phyloP scores from a whole-genome alignment of 176 grass and related monocot genomes.

The Oryza glaberrima region DNA sequence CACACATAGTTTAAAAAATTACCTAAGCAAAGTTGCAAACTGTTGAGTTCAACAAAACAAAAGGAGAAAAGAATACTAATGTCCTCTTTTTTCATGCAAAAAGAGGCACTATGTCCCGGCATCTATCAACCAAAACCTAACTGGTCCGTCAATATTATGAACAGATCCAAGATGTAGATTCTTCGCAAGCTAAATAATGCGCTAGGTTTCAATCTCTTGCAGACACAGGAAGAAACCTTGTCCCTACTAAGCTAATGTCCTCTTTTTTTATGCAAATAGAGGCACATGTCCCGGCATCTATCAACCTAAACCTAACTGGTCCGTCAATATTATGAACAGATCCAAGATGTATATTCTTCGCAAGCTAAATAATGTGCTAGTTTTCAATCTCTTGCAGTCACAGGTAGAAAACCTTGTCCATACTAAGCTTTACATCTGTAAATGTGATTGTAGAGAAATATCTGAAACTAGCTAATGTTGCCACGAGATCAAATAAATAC shows the following conservation, averaged over 20 bases:
- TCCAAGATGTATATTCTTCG: background rate
- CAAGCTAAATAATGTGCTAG: background rate
- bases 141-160: background rate
- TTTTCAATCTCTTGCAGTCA: background rate
- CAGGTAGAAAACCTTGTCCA: background rate
- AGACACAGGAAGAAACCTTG: background rate
- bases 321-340: background rate
- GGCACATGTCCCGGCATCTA: no score
- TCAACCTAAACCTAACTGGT: no score
- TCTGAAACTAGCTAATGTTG: background rate
- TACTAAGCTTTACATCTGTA: background rate
- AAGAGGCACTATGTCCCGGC: background rate
- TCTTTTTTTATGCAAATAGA: no score
- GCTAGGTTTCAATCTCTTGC: background rate
- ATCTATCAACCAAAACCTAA: conserved; percentile 8
- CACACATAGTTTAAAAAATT: background rate
- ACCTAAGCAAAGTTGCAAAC: background rate
- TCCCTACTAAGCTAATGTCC: no score
- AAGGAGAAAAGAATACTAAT: background rate
- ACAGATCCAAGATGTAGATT: background rate
- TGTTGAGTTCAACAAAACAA: background rate
- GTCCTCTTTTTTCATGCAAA: background rate
- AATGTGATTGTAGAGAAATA: background rate
- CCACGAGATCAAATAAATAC: background rate
- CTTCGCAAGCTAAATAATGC: background rate